Evolutionary conservation across 2,329 filamentous ascomycete genomes (phyloP).

Genomic region (Fusarium hostae): DNA sequence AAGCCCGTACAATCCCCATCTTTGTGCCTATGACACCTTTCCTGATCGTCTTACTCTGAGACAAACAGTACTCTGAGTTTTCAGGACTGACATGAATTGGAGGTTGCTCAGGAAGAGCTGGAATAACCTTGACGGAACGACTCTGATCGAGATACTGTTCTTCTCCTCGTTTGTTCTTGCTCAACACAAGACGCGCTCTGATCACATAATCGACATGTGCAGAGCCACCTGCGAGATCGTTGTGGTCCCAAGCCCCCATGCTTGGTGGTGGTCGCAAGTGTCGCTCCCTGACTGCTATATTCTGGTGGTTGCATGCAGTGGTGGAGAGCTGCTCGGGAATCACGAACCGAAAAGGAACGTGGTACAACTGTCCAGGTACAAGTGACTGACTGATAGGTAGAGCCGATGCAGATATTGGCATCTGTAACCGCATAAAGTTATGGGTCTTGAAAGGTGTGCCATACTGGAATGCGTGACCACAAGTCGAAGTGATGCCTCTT

Average conservation of each 20-base stretch:
- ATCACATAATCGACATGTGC: not conserved
- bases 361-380: not conserved
- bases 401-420: not conserved
- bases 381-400: not conserved
- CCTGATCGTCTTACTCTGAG: not conserved
- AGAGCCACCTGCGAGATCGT: not conserved
- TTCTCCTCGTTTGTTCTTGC: not conserved
- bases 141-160: not conserved
- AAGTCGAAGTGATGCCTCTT: not conserved
- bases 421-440: not conserved
- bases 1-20: not conserved
- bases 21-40: not conserved
- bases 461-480: conserved; percentile 2
- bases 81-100: not conserved
- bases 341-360: not conserved
- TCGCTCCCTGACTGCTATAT: not conserved
- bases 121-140: not conserved
- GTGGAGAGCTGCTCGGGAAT: not conserved
- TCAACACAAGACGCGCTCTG: not conserved
- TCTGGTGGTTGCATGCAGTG: not conserved
- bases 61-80: not conserved
- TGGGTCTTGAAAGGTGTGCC: not conserved
- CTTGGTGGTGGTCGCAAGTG: not conserved
- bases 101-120: not conserved
- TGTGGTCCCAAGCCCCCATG: not conserved